phyloP scores from a whole-genome alignment of 2,329 filamentous ascomycete species.

The Tolypocladium album region DNA sequence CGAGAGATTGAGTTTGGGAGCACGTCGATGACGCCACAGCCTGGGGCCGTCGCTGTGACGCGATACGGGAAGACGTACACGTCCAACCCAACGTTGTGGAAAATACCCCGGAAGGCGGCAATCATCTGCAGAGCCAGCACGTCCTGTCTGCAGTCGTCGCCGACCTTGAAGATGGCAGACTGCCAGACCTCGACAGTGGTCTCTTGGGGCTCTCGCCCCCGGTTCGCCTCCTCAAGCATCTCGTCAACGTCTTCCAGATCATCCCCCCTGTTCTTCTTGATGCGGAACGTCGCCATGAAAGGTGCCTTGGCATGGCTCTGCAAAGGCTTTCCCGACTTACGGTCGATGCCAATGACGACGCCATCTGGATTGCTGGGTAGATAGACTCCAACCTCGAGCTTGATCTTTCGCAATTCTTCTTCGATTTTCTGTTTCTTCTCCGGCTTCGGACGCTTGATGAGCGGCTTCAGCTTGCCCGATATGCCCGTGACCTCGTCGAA shows the following conservation, averaged over 20 bases:
- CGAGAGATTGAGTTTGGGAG: constrained; percentile 95
- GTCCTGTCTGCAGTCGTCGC: constrained; percentile 95
- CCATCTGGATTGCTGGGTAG: constrained; percentile 95
- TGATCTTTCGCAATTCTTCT: constrained; percentile 93
- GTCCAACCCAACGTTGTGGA: constrained; percentile 87
- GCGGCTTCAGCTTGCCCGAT: constrained; percentile 89
- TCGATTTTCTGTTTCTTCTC: constrained; percentile 99
- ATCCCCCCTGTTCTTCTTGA: constrained; percentile 63
- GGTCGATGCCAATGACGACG: constrained; percentile 93
- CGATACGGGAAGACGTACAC: constrained; percentile 96
- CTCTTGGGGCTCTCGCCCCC: constrained; percentile 15
- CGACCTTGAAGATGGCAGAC: constrained; percentile 98
- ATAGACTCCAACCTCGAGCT: constrained; percentile 95
- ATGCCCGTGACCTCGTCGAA: constrained; percentile 94
- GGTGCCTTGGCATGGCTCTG: constrained; percentile 98
- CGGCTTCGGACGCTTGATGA: constrained; percentile 82
- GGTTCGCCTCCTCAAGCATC: constrained; percentile 35
- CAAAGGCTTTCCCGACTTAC: constrained; percentile 92
- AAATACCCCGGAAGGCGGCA: constrained; percentile 92
- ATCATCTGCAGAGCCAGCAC: constrained; percentile 97
- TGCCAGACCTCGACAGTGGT: constrained; percentile 93
- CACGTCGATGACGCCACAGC: constrained; percentile 96
- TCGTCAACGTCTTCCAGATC: constrained; percentile 41
- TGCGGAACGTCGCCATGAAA: constrained; percentile 98
- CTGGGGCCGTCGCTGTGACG: constrained; percentile 92